Base-by-base conservation (phyloP, 441 rosid genomes). In the Croton laevigatus region DNA sequence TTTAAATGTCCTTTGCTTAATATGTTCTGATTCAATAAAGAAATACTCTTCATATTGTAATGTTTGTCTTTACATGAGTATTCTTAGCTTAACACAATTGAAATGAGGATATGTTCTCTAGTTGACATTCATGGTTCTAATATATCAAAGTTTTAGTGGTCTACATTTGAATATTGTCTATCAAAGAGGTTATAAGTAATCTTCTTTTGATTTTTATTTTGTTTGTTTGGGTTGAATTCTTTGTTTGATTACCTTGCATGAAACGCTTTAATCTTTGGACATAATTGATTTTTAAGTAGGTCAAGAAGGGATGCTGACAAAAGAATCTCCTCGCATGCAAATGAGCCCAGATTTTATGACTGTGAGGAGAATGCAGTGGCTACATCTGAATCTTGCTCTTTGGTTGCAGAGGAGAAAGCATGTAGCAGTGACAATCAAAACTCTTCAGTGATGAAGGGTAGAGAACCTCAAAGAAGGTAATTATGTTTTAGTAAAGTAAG, bases 381-480 rank as follows among this genome's bases (percentile, higher is more conserved):
- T 77, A 83, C 90, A 66, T 89, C 98, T 51, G 97, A 91, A 78
- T 90, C 94, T 67, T 85, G 86, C 70, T 90, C 97, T 52, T 84
- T 88, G 85, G 77, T 71, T 76, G 89, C 80, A 34, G 97, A 90
- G 68, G 94, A 94, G 61, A 88, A 81, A 79, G 87, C 83, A 63
- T 84, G 78, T 71, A 81, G 87, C 76, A 90, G 94, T 76, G 91
- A 90, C 79, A 79, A 82, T 64, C 88, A 80, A 64, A 83, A 75
- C 68, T 82, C 87, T 53, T 55, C 87, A 72, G 54, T 75, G 34
- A 63, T 55, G 59, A 86, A 77, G 81, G 73, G 71, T 69, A 86
- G 82, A 71, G 81, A 79, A 62, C 68, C 54, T 74, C 82, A 71
- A 46, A 83, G 74, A 75, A 85, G 97, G 98, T 94, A 78, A 66